Evolutionary conservation across 2,329 filamentous ascomycete species (phyloP), one percentile per base, ranked within the genome.

Genomic region (Aspergillus sp.): DNA sequence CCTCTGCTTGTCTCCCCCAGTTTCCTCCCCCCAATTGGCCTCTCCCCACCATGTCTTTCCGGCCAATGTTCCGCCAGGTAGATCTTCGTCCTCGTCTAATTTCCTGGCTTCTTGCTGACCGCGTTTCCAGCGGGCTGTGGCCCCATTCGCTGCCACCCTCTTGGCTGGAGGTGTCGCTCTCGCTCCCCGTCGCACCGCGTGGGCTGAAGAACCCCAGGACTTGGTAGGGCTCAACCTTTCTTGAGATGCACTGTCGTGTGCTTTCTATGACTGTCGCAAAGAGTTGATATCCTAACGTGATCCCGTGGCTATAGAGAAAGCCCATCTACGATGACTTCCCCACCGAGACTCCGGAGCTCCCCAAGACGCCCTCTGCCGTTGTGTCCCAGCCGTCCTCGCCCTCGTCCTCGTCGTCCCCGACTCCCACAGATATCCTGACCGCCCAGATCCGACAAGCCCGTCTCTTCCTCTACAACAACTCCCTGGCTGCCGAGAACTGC

Each of bases 361-460:
- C 67, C 54, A 67, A 69, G 56, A 65, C 68, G 54, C 51, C 63
- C 54, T 47, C 64, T 50, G 52, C 65, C 52, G 54, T 54, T 49
- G 63, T 61, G 55, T 56, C 65, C 52, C 47, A 68, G 50, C 61
- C 73, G 31, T 64, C 70, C 45, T 75, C 74, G 60, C 61, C 66
- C 56, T 56, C 64, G 52, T 50, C 69, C 52, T 63, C 74, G 47
- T 68, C 72, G 42, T 75, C 75, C 63, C 91, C 91, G 14, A 92
- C 92, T 22, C 92, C 92, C 14, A 98, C 95, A 65, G 93, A 96
- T 78, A 89, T 92, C 53, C 86, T 99, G 42, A 92, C 95, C 60
- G 84, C 83, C 36, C 88, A 97, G 74, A 89, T 99, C 72, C 87
- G 91, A 70, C 85, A 84, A 67, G 90, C 85, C 60, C 92, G 95